Conservation (phyloP, 495 filamentous ascomycete species). For the Filosporella fistucella region DNA sequence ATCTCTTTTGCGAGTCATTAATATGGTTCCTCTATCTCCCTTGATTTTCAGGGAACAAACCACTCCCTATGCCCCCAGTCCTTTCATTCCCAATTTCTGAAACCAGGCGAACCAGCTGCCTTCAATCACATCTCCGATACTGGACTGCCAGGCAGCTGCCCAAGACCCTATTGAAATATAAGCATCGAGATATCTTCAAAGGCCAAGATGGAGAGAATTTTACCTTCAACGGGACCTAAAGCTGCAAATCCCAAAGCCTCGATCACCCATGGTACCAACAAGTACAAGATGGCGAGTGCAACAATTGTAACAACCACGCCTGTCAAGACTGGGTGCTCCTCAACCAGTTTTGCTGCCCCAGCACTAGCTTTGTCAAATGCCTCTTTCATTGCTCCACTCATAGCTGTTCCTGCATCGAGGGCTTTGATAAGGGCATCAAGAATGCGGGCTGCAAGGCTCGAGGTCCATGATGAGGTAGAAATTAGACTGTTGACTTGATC, state of each 20-base stretch:
- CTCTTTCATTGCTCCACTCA: background rate
- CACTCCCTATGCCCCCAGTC: background rate
- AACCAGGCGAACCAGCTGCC: conserved; percentile 44
- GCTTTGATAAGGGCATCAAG: background rate
- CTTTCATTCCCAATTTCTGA: conserved; percentile 44
- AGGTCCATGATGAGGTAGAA: background rate
- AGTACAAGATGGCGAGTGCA: conserved; percentile 44
- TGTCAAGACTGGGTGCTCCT: conserved; percentile 34
- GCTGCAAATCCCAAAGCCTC: conserved; percentile 45
- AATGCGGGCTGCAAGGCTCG: background rate
- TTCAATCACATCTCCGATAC: conserved; percentile 40
- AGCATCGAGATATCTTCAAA: background rate
- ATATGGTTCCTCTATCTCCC: too few relatives aligned
- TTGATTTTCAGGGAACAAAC: too few relatives aligned
- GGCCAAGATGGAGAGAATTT: conserved; percentile 2
- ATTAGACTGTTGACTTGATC: background rate
- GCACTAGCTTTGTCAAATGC: background rate
- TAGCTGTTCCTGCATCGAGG: background rate
- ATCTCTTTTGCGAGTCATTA: too few relatives aligned
- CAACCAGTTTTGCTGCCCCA: conserved; percentile 26
- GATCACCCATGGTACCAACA: conserved; percentile 39
- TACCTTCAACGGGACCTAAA: conserved; percentile 41
- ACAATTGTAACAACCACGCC: conserved; percentile 34
- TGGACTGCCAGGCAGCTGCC: conserved; percentile 40
- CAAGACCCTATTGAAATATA: conserved; percentile 28